A percentile compares a stretch with the other conserved stretches of the same genome.
These are phyloP conservation scores for Macaranga tanarius DNA, from an alignment of 441 rosid genomes.

Conservation along the genomic window DNA sequence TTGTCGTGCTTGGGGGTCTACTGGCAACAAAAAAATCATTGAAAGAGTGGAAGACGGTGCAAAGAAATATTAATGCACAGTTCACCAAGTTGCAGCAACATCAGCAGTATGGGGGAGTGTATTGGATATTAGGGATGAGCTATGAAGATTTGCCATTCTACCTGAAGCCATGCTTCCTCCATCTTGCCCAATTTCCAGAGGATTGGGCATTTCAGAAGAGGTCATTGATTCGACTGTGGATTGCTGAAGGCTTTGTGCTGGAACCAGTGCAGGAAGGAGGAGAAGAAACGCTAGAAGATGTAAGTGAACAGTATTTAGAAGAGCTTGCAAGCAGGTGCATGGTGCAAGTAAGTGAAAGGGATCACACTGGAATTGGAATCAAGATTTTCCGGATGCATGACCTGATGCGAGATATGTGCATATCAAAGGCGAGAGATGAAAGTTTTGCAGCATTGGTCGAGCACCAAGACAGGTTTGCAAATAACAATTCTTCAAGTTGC, in stretches of 20 bases:
- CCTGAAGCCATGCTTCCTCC: conserved; percentile 38
- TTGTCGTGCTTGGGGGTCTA: conserved; percentile 16
- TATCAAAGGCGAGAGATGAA: conserved; percentile 28
- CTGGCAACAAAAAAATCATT: conserved; percentile 8
- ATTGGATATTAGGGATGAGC: conserved; percentile 22
- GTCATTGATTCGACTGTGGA: conserved; percentile 23
- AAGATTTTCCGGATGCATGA: conserved; percentile 35
- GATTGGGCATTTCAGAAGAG: conserved; percentile 10
- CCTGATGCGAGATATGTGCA: conserved; percentile 36
- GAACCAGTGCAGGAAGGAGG: conserved; percentile 5
- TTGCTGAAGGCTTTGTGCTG: conserved; percentile 31
- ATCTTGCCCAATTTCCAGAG: conserved; percentile 36
- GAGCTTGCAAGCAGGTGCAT: conserved; percentile 36
- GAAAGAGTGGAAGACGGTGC: conserved; percentile 13
- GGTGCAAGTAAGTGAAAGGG: conserved; percentile 30
- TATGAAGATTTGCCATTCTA: conserved; percentile 23
- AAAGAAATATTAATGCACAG: neutral
- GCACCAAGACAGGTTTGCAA: neutral
- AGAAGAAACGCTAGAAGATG: conserved; percentile 27
- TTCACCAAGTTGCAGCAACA: neutral
- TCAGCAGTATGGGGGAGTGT: conserved; percentile 9
- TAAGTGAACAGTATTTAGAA: conserved; percentile 29
- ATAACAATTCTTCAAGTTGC: neutral
- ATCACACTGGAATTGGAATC: conserved; percentile 15
- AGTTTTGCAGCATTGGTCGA: neutral